phyloP scores from a whole-genome alignment of 805 yeast species.

The Zygoascus biomembranicola region DNA sequence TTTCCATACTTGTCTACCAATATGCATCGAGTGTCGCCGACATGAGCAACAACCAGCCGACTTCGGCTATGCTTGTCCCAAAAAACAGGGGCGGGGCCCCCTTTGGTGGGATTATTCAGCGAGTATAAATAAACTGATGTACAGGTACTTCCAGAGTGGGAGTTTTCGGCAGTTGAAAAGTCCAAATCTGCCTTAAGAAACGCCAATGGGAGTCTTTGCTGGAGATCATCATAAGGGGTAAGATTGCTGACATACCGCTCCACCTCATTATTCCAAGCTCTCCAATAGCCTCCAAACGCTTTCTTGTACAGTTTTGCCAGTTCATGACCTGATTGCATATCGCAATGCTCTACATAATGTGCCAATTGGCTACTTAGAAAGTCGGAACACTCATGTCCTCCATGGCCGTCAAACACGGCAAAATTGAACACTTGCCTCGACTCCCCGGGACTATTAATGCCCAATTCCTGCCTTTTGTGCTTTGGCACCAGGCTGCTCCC shows the following conservation, averaged over 20 bases:
- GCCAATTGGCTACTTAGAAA: slow-evolving; percentile 50
- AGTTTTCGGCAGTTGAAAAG: slow-evolving; percentile 30
- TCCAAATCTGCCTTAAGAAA: slow-evolving; percentile 60
- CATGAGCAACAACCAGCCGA: slow-evolving; percentile 71
- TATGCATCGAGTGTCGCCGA: slow-evolving; percentile 87
- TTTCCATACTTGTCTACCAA: slow-evolving; percentile 74
- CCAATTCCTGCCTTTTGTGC: slow-evolving; percentile 3
- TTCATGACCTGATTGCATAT: slow-evolving; percentile 32
- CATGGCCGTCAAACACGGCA: slow-evolving; percentile 90
- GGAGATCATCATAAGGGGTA: slow-evolving; percentile 44
- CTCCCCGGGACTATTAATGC: not conserved
- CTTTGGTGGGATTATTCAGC: slow-evolving; percentile 20
- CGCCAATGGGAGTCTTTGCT: slow-evolving; percentile 52
- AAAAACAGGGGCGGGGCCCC: slow-evolving; percentile 24
- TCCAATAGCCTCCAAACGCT: slow-evolving; percentile 79
- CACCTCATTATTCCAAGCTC: slow-evolving; percentile 52
- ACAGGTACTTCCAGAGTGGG: slow-evolving; percentile 60
- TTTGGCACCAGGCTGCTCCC: slow-evolving; percentile 22
- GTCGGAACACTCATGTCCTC: slow-evolving; percentile 68
- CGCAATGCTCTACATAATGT: slow-evolving; percentile 40
- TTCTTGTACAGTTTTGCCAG: slow-evolving; percentile 48
- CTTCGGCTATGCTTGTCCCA: slow-evolving; percentile 62
- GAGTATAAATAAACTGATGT: slow-evolving; percentile 57
- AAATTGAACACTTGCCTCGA: slow-evolving; percentile 50
- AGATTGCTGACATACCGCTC: slow-evolving; percentile 27